A percentile compares a stretch with the other conserved stretches of the same genome.
These are phyloP conservation scores for Cnidoscolus chayamansa DNA, from an alignment of 441 rosid genomes.

Conservation along the genomic window DNA sequence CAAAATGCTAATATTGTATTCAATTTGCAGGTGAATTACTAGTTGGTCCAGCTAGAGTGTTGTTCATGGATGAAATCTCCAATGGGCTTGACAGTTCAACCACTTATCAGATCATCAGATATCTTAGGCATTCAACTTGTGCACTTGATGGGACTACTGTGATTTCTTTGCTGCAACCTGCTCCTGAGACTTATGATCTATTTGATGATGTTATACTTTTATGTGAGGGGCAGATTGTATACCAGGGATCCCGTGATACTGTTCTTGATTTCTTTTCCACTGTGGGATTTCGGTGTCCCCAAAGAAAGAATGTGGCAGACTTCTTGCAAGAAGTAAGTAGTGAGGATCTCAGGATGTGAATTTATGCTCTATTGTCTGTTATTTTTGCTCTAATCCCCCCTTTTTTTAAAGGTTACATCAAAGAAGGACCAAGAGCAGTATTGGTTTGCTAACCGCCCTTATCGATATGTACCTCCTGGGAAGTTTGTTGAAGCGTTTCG, in stretches of 20 bases:
- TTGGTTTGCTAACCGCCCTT: constrained; percentile 75
- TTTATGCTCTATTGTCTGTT: not conserved
- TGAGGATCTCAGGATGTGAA: constrained; percentile 21
- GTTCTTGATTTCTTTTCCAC: constrained; percentile 73
- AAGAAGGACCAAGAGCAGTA: constrained; percentile 95
- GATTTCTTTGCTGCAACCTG: constrained; percentile 88
- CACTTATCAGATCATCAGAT: constrained; percentile 79
- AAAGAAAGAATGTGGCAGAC: constrained; percentile 93
- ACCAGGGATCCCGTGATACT: constrained; percentile 79
- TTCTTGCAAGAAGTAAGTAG: constrained; percentile 88
- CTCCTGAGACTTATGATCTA: constrained; percentile 86
- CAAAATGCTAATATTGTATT: constrained; percentile 14
- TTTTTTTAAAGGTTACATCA: constrained; percentile 60
- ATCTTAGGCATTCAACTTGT: constrained; percentile 79
- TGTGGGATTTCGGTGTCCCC: constrained; percentile 81
- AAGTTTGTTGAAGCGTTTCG: constrained; percentile 81
- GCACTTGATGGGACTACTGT: constrained; percentile 83
- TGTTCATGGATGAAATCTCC: constrained; percentile 97
- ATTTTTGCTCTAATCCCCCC: constrained; percentile 9
- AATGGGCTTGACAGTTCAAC: constrained; percentile 97
- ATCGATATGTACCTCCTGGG: constrained; percentile 74
- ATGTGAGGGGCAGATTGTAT: constrained; percentile 88
- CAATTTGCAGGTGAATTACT: constrained; percentile 74
- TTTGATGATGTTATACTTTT: constrained; percentile 89
- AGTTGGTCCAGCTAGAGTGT: constrained; percentile 92